Evolutionary conservation across 2,329 filamentous ascomycete genomes (phyloP).

Genomic region (Cadophora luteo-olivacea): DNA sequence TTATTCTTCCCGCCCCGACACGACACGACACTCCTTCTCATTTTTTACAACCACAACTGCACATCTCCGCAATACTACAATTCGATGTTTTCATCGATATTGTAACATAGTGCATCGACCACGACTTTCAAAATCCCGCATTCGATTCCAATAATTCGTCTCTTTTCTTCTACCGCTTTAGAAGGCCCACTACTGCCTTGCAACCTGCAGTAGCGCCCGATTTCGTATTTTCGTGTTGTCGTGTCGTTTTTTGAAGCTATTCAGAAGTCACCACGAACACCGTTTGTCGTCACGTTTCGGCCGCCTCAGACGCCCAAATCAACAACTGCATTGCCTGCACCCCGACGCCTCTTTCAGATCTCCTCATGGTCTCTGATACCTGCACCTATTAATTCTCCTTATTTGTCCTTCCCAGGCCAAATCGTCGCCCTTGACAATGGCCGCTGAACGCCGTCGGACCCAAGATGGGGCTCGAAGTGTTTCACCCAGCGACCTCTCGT

Average conservation of each 20-base stretch:
- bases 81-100: constrained; percentile 39
- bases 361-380: constrained; percentile 8
- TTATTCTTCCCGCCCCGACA: constrained; percentile 8
- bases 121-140: constrained; percentile 26
- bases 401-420: neutral
- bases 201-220: constrained; percentile 18
- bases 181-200: constrained; percentile 12
- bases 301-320: constrained; percentile 11
- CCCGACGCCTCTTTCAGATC: constrained; percentile 1
- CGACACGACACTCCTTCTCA: constrained; percentile 26
- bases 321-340: constrained; percentile 2
- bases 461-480: constrained; percentile 30
- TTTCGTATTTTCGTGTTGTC: constrained; percentile 18
- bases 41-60: constrained; percentile 33
- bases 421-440: constrained; percentile 17
- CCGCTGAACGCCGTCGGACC: constrained; percentile 22
- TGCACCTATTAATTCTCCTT: neutral
- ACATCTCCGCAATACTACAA: constrained; percentile 40
- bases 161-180: constrained; percentile 10
- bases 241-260: constrained; percentile 42
- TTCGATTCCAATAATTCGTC: constrained; percentile 29
- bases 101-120: constrained; percentile 31
- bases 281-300: constrained; percentile 33
- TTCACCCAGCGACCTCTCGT: constrained; percentile 54
- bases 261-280: constrained; percentile 30